Base-by-base conservation (phyloP, 1,139 yeast genomes). In the Chernovozyma sophiae-reginae region DNA sequence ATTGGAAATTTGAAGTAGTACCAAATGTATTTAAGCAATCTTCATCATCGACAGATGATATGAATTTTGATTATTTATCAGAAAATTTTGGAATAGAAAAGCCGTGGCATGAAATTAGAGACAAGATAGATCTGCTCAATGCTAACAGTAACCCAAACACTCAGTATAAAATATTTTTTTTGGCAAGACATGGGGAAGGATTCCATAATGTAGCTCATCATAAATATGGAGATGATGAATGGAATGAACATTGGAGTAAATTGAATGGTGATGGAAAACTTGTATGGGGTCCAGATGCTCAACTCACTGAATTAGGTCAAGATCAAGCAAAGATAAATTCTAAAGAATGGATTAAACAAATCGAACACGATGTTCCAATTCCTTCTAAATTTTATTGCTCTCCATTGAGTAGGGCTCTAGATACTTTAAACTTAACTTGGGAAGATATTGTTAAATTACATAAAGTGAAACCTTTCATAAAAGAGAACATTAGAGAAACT, bases 181-280 rank as follows among this genome's bases (percentile, higher is more conserved):
- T 69, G 30, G 72, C 73, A 14, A 62, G 76, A 42, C 76, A 70
- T 39, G 74, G 74, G 3, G 72, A 69, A 45, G 75, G 75, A 3
- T 68, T 44, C 48, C 76, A 70, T 47, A 70, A 70, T 46, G 46
- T 68, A 42, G 74, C 72, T 31, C 71, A 68, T 43, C 37, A 57
- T 14, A 55, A 58, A 40, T 69, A 69, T 40, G 75, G 75, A 3
- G 61, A 69, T 35, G 53, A 61, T 27, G 66, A 50, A 3, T 70
- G 76, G 76, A 65, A 69, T 41, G 59, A 57, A 19, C 47, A 68
- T 43, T 70, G 74, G 72, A 62, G 68, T 33, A 65, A 60, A 37
- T 44, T 65, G 33, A 59, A 56, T 35, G 73, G 74, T 1, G 74
- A 70, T 44, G 75, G 72, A 6, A 57, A 62, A 27, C 55, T 65